Percentiles rank a stretch among this genome's conserved stretches.
phyloP scores from a whole-genome alignment of 2,329 filamentous ascomycete genomes.

The Fusarium lyarnte region DNA sequence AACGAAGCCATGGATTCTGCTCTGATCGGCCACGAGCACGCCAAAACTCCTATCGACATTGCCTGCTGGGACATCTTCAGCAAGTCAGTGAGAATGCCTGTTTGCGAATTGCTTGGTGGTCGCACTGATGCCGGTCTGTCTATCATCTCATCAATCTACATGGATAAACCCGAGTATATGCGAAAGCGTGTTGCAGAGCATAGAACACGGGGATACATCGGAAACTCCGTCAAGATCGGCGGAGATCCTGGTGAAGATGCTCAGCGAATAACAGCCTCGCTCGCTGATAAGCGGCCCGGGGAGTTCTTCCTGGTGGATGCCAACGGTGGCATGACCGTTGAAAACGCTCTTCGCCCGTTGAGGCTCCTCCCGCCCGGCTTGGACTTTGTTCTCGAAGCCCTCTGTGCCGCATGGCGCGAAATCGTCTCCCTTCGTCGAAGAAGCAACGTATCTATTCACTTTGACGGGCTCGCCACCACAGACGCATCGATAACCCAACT shows the following conservation, averaged over 20 bases:
- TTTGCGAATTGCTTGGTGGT: constrained; percentile 34
- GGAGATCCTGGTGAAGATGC: constrained; percentile 22
- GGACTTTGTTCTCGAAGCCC: constrained; percentile 36
- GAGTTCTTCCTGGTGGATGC: constrained; percentile 36
- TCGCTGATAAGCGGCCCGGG: constrained; percentile 20
- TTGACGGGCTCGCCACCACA: constrained; percentile 26
- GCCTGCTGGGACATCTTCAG: constrained; percentile 36
- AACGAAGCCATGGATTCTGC: constrained; percentile 33
- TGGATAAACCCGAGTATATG: constrained; percentile 29
- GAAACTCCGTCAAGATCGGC: constrained; percentile 30
- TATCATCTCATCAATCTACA: constrained; percentile 32
- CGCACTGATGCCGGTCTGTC: constrained; percentile 21
- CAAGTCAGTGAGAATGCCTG: constrained; percentile 28
- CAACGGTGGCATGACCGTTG: constrained; percentile 30
- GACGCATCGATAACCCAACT: constrained; percentile 27
- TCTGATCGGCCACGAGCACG: constrained; percentile 25
- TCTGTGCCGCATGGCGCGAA: constrained; percentile 28
- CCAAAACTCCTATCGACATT: constrained; percentile 30
- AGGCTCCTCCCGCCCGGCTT: constrained; percentile 25
- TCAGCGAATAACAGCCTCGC: constrained; percentile 21
- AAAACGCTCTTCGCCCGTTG: constrained; percentile 27
- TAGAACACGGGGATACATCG: constrained; percentile 21
- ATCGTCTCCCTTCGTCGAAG: constrained; percentile 20
- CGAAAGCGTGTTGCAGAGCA: constrained; percentile 16
- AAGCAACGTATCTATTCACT: constrained; percentile 25